Evolutionary conservation across 139 green algal genomes (phyloP).

Genomic region (Asterochloris sp.): DNA sequence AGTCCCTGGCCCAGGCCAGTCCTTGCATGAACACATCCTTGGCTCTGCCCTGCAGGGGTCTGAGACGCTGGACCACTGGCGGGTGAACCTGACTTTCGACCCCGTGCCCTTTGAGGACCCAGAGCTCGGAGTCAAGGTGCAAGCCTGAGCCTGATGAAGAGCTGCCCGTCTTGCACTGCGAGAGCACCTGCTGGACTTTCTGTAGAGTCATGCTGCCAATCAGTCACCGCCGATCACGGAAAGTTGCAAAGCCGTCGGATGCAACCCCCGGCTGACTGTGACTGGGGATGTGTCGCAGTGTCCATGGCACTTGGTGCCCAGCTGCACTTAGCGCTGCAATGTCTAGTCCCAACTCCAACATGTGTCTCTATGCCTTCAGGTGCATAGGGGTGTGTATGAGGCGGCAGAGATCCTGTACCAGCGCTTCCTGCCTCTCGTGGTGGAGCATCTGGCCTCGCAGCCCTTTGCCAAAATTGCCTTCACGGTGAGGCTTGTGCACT

Average conservation of each 20-base stretch:
- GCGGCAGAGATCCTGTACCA: constrained; percentile 82
- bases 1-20: too few species aligned
- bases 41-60: constrained; percentile 64
- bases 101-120: constrained; percentile 92
- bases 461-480: constrained; percentile 73
- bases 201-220: too few species aligned
- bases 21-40: too few species aligned
- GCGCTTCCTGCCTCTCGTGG: constrained; percentile 82
- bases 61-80: constrained; percentile 77
- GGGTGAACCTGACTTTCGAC: constrained; percentile 89
- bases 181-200: too few species aligned
- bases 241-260: too few species aligned
- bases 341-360: too few species aligned
- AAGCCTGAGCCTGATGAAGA: neutral
- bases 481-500: constrained; percentile 41
- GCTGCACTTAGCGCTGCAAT: too few species aligned
- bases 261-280: too few species aligned
- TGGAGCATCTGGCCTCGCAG: constrained; percentile 72
- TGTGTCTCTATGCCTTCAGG: constrained; percentile 22
- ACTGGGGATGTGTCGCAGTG: too few species aligned
- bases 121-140: constrained; percentile 65
- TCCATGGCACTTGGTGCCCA: too few species aligned
- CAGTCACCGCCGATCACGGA: too few species aligned
- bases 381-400: constrained; percentile 94
- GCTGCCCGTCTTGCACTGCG: too few species aligned